Percentiles rank a stretch among this genome's conserved stretches.
These are phyloP conservation scores for Globisporangium spinosum DNA, from an alignment of 352 stramenopile genomes.

Conservation along the genomic window DNA sequence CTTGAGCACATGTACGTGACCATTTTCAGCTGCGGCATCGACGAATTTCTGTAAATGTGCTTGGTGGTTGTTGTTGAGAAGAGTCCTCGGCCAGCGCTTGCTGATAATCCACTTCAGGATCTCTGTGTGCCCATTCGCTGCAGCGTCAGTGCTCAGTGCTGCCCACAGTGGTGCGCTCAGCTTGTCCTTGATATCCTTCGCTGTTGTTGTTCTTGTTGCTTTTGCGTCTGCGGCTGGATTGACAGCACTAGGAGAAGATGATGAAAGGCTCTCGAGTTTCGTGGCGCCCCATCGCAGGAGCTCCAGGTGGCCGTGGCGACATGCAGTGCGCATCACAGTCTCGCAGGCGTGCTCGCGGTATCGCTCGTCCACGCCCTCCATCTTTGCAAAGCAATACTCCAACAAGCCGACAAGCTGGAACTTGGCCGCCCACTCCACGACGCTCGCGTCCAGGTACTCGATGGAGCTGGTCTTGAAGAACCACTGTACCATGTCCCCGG, in stretches of 20 bases:
- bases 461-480: slow-evolving; percentile 25
- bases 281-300: slow-evolving; percentile 32
- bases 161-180: background rate
- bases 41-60: slow-evolving; percentile 19
- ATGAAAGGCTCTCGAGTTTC: background rate
- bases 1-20: slow-evolving; percentile 30
- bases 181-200: background rate
- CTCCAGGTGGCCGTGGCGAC: slow-evolving; percentile 28
- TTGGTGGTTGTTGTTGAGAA: slow-evolving; percentile 6
- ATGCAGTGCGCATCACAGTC: slow-evolving; percentile 28
- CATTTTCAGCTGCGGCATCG: slow-evolving; percentile 27
- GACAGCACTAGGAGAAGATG: background rate
- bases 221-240: background rate
- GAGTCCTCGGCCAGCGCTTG: slow-evolving; percentile 30
- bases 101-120: slow-evolving; percentile 37
- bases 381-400: slow-evolving; percentile 25
- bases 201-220: background rate
- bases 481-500: slow-evolving; percentile 30
- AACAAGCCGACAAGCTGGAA: slow-evolving; percentile 31
- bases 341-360: slow-evolving; percentile 29
- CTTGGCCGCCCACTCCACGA: slow-evolving; percentile 34
- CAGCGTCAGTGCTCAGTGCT: background rate
- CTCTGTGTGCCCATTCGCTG: slow-evolving; percentile 28
- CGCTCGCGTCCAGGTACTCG: slow-evolving; percentile 18
- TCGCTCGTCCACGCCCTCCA: slow-evolving; percentile 19